These are phyloP conservation scores for Zasmidium angulare DNA, from an alignment of 2,329 filamentous ascomycete species.

Conservation along the genomic window DNA sequence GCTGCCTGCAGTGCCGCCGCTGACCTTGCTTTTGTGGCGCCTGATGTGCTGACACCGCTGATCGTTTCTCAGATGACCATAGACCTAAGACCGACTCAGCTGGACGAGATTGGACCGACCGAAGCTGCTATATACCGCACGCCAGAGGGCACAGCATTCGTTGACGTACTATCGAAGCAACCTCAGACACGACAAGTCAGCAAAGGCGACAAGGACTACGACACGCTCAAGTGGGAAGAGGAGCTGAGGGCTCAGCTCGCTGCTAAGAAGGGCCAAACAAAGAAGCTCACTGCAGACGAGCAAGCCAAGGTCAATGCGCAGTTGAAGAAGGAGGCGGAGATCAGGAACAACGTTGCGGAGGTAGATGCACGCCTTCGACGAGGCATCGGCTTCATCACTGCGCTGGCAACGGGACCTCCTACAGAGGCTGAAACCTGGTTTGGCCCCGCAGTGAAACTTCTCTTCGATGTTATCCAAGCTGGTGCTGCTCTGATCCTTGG, in stretches of 20 bases:
- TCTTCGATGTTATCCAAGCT: constrained; percentile 73
- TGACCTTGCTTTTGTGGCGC: constrained; percentile 90
- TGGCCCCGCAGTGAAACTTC: constrained; percentile 70
- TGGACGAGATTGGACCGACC: constrained; percentile 74
- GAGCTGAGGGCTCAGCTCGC: constrained; percentile 83
- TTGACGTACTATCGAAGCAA: constrained; percentile 89
- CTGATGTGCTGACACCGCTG: constrained; percentile 72
- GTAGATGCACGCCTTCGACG: constrained; percentile 72
- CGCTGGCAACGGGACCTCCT: constrained; percentile 81
- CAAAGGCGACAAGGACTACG: constrained; percentile 93
- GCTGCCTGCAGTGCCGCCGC: constrained; percentile 84
- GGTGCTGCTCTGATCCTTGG: constrained; percentile 81
- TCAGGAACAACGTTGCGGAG: constrained; percentile 69
- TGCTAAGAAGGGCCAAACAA: constrained; percentile 87
- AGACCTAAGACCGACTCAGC: constrained; percentile 70
- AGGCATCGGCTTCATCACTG: constrained; percentile 81
- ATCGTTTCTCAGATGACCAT: constrained; percentile 71
- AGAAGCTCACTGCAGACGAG: constrained; percentile 88
- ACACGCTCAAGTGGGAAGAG: constrained; percentile 95
- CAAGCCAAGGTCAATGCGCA: constrained; percentile 88
- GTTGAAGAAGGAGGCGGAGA: constrained; percentile 78
- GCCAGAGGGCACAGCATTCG: constrained; percentile 80
- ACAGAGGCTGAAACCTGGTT: constrained; percentile 89
- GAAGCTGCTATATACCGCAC: constrained; percentile 93
- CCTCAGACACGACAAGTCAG: constrained; percentile 67